Evolutionary conservation across 495 filamentous ascomycete species (phyloP).

Genomic region (Penicillium dipodomyicola): DNA sequence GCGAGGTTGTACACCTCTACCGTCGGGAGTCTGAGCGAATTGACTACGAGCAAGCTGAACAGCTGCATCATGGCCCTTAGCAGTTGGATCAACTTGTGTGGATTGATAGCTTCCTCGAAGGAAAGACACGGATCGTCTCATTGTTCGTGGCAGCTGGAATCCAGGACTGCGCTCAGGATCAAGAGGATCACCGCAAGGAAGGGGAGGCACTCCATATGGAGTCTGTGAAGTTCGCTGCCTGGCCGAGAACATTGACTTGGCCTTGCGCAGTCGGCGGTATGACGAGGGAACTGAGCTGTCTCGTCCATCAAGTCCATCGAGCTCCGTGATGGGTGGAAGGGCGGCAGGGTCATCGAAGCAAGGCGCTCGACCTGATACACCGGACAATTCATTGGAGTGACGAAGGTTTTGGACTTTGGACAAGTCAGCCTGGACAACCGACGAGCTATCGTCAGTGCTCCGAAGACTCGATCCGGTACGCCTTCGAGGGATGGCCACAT

Average conservation of each 20-base stretch:
- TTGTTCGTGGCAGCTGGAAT: constrained; percentile 28
- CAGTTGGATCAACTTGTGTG: constrained; percentile 25
- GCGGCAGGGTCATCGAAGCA: constrained; percentile 19
- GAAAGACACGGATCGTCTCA: constrained; percentile 63
- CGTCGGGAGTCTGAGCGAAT: constrained; percentile 40
- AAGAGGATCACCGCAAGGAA: constrained; percentile 10
- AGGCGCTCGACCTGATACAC: constrained; percentile 4
- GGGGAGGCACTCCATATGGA: constrained; percentile 22
- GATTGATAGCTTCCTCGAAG: constrained; percentile 42
- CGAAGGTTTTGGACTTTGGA: constrained; percentile 8
- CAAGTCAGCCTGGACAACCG: constrained; percentile 1
- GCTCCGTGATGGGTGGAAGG: constrained; percentile 39
- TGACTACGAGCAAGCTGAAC: constrained; percentile 48
- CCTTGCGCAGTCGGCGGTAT: constrained; percentile 68
- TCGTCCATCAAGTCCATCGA: constrained; percentile 54
- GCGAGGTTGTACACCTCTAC: constrained; percentile 36
- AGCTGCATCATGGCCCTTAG: constrained; percentile 46
- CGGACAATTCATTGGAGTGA: constrained; percentile 2
- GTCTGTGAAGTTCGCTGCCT: constrained; percentile 40
- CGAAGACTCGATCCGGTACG: constrained; percentile 21
- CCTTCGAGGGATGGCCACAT: constrained; percentile 39
- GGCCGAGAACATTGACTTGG: constrained; percentile 68
- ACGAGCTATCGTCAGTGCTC: constrained; percentile 9
- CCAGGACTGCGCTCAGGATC: constrained; percentile 25
- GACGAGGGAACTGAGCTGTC: constrained; percentile 67